phyloP scores from a whole-genome alignment of 805 yeast species.

The Saturnispora ahearnii region DNA sequence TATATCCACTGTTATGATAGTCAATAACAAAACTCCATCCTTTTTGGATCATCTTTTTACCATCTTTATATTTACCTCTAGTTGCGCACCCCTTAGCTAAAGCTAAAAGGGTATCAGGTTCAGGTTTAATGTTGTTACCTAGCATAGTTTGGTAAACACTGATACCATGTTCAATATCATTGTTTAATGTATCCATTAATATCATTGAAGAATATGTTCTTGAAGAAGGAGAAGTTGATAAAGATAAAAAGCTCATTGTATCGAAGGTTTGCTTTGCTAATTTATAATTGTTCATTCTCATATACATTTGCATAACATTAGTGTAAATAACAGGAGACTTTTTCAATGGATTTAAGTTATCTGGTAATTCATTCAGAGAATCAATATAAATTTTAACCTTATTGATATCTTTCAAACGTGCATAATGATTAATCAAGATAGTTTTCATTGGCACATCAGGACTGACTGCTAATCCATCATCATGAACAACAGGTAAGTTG shows the following conservation, averaged over 20 bases:
- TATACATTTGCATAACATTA: conserved; percentile 52
- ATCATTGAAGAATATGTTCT: conserved; percentile 66
- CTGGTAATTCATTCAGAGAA: conserved; percentile 11
- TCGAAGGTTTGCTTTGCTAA: conserved; percentile 72
- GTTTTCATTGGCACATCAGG: conserved; percentile 36
- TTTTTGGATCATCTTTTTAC: conserved; percentile 32
- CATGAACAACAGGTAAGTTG: not conserved
- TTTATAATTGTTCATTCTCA: conserved; percentile 38
- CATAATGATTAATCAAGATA: conserved; percentile 37
- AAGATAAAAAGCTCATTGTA: conserved; percentile 73
- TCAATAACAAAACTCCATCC: conserved; percentile 79
- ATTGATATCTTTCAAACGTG: conserved; percentile 28
- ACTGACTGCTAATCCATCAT: conserved; percentile 10
- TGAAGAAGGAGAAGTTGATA: conserved; percentile 56
- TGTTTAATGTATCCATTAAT: conserved; percentile 49
- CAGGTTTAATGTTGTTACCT: conserved; percentile 26
- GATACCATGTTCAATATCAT: conserved; percentile 63
- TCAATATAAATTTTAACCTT: conserved; percentile 36
- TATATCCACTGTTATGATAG: conserved; percentile 37
- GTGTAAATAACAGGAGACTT: conserved; percentile 35
- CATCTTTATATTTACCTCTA: conserved; percentile 19
- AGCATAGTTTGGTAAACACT: conserved; percentile 69
- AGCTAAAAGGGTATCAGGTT: conserved; percentile 39
- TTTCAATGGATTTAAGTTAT: conserved; percentile 11
- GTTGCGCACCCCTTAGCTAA: conserved; percentile 63